phyloP scores from a whole-genome alignment of 495 filamentous ascomycete genomes.

The Thermothielavioides terrestris region DNA sequence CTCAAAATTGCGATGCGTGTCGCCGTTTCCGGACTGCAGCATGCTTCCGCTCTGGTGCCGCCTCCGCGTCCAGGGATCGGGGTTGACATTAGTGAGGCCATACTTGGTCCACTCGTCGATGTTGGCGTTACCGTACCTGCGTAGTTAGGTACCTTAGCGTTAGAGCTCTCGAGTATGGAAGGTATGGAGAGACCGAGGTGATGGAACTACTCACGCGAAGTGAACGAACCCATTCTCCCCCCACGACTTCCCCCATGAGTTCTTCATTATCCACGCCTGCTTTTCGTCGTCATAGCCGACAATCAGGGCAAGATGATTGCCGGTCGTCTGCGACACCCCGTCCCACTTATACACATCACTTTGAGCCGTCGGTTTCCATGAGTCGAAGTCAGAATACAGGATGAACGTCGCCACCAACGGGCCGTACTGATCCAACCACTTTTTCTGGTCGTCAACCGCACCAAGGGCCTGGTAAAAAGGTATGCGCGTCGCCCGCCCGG shows the following conservation, averaged over 20 bases:
- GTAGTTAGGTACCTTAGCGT: too few relatives aligned
- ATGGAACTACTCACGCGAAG: slow-evolving; percentile 9
- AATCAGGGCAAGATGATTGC: slow-evolving; percentile 15
- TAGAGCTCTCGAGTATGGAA: too few relatives aligned
- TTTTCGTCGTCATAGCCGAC: slow-evolving; percentile 15
- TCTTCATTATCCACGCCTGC: slow-evolving; percentile 19
- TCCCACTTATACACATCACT: slow-evolving; percentile 8
- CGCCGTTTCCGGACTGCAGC: slow-evolving; percentile 17
- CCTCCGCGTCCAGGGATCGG: slow-evolving; percentile 15
- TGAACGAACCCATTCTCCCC: slow-evolving; percentile 15
- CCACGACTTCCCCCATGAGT: slow-evolving; percentile 16
- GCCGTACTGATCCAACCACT: slow-evolving; percentile 16
- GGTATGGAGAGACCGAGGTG: too few relatives aligned
- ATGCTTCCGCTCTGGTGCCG: slow-evolving; percentile 17
- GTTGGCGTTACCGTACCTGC: slow-evolving; percentile 12
- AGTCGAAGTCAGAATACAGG: slow-evolving; percentile 10
- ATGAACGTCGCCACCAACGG: slow-evolving; percentile 15
- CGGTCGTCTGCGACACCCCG: background rate
- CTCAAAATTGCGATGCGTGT: slow-evolving; percentile 15
- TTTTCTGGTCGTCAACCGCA: slow-evolving; percentile 16
- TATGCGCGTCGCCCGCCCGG: slow-evolving; percentile 11
- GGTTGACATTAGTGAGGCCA: slow-evolving; percentile 13
- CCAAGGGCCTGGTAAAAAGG: slow-evolving; percentile 7
- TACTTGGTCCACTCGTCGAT: slow-evolving; percentile 19
- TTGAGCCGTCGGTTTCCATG: background rate